Conservation (phyloP, 306 rosid species). For the Fagus crenata region DNA sequence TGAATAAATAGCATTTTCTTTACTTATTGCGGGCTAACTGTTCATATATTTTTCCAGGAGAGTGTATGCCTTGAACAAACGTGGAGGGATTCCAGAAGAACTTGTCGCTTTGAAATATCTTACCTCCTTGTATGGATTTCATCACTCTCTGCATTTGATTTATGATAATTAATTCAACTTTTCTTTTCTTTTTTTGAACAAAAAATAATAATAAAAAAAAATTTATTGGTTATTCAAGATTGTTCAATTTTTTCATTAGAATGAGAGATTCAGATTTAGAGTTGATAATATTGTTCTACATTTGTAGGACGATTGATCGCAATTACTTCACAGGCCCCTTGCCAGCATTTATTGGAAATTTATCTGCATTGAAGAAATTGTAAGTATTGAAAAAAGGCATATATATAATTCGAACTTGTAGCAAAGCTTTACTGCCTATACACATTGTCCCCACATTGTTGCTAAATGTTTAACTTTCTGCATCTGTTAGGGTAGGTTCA, state of each 20-base stretch:
- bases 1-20: not conserved
- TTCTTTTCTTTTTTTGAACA: not conserved
- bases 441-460: too few species aligned
- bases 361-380: conserved; percentile 12
- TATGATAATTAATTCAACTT: not conserved
- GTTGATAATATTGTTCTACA: not conserved
- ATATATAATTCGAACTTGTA: too few species aligned
- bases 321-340: conserved; percentile 33
- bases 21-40: not conserved
- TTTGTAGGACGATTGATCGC: conserved; percentile 27
- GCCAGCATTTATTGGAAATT: conserved; percentile 27
- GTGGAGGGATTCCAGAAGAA: conserved; percentile 19
- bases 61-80: conserved; percentile 8
- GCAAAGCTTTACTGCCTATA: too few species aligned
- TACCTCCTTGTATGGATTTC: conserved; percentile 17
- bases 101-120: conserved; percentile 17
- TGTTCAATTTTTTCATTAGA: not conserved
- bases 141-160: not conserved
- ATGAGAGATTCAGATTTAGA: not conserved
- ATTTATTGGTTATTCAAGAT: not conserved
- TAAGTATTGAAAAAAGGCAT: conserved; percentile 9
- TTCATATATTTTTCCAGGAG: conserved; percentile 22
- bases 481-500: too few species aligned
- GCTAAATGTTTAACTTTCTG: too few species aligned
- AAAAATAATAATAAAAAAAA: not conserved